Base-by-base conservation (phyloP, 768 basidiomycete genomes). In the Tephrocybe sp. region DNA sequence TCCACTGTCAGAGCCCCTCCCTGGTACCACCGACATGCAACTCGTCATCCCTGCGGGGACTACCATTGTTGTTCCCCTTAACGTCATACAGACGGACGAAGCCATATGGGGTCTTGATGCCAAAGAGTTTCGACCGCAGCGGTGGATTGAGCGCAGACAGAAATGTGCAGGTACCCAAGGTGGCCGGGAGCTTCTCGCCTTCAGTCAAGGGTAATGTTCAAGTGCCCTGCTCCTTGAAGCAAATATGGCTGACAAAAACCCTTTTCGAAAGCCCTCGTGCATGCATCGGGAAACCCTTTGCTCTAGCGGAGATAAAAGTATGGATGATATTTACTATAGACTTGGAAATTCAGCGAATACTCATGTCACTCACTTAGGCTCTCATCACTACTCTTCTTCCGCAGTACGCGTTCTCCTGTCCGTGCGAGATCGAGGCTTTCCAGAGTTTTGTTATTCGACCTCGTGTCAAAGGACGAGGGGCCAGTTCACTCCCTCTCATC, bases 371-470 rank as follows among this genome's bases (percentile, higher is more conserved):
- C 22, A 46, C 32, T 11, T 56, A 72, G 71, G 61, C 65, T 39
- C 66, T 83, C 46, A 68, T 74, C 23, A 63, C 79, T 19, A 73
- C 76, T 10, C 74, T 85, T 31, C 61, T 85, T 57, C 74, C 69
- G 30, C 75, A 77, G 31, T 85, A 83, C 60, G 71, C 75, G 7
- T 83, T 84, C 58, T 65, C 72, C 3, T 79, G 78, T 53, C 62
- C 69, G 17, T 58, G 69, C 44, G 69, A 82, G 32, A 83, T 85
- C 41, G 83, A 84, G 57, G 61, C 79, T 19, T 84, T 85, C 63
- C 81, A 83, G 57, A 82, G 82, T 46, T 85, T 84, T 52, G 83
- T 85, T 11, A 73, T 85, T 45, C 76, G 83, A 13, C 81, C 84
- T 32, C 74, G 82, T 31, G 62, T 85, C 49, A 68, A 68, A 55